These are phyloP conservation scores for Acacia acuminata DNA, from an alignment of 306 rosid genomes.

Conservation along the genomic window DNA sequence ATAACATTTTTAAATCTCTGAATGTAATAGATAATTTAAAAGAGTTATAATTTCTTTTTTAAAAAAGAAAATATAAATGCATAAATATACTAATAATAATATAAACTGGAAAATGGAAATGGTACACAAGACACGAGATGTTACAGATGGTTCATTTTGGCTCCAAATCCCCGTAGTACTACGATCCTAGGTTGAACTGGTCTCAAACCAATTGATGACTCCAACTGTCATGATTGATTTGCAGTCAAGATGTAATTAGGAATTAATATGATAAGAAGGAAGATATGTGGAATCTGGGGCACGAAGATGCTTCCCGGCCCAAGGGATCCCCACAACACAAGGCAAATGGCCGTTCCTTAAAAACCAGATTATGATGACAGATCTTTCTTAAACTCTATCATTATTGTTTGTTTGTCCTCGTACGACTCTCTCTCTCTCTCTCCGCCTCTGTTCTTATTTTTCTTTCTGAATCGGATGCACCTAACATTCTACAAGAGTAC, in stretches of 20 bases:
- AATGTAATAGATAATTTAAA: too few relatives aligned
- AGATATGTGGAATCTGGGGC: not conserved
- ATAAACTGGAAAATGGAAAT: not conserved
- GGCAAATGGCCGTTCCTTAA: slow-evolving; percentile 17
- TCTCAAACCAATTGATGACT: not conserved
- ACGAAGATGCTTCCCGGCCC: not conserved
- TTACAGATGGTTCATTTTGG: not conserved
- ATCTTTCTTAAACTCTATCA: not conserved
- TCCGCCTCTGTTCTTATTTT: not conserved
- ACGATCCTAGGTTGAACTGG: not conserved
- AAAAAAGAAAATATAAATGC: not conserved
- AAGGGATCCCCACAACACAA: slow-evolving; percentile 19
- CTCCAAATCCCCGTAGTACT: not conserved
- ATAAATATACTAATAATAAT: not conserved
- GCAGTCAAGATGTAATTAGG: too few relatives aligned
- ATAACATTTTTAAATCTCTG: too few relatives aligned
- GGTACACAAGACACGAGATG: not conserved
- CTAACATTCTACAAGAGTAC: not conserved
- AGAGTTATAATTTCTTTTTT: too few relatives aligned
- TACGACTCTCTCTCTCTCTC: not conserved
- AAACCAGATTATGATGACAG: slow-evolving; percentile 3
- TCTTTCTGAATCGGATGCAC: not conserved
- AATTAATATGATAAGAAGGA: not conserved
- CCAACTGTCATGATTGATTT: not conserved
- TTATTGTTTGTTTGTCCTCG: not conserved